Evolutionary conservation across 768 basidiomycete species (phyloP).

Genomic region (Vararia minispora): DNA sequence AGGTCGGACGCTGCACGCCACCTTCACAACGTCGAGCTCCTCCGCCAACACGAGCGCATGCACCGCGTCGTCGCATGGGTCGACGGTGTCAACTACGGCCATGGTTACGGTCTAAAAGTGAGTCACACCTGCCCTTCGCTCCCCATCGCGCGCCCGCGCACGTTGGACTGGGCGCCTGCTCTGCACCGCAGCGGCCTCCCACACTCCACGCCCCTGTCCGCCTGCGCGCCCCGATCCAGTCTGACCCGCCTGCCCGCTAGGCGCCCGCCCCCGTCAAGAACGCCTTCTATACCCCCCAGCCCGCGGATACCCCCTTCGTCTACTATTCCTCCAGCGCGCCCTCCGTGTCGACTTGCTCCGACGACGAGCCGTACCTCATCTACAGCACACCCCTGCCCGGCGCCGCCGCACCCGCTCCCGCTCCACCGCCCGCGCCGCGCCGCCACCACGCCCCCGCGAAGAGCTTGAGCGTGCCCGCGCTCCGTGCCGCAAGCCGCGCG

Average conservation of each 20-base stretch:
- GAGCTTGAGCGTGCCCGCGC: constrained; percentile 10
- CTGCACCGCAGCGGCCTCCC: not conserved
- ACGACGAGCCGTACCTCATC: constrained; percentile 13
- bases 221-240: not conserved
- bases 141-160: not conserved
- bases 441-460: constrained; percentile 12
- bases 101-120: too few species aligned
- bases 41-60: constrained; percentile 13
- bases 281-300: constrained; percentile 1
- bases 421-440: constrained; percentile 7
- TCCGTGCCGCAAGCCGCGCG: too few species aligned
- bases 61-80: constrained; percentile 15
- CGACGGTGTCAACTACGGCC: constrained; percentile 8
- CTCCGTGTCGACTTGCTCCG: too few species aligned
- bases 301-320: constrained; percentile 7
- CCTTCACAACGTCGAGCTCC: constrained; percentile 10
- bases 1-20: constrained; percentile 10
- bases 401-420: constrained; percentile 7
- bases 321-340: constrained; percentile 9
- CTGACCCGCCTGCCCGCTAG: not conserved
- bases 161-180: too few species aligned
- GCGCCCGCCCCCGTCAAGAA: not conserved
- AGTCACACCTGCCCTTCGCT: constrained; percentile 1
- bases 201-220: not conserved
- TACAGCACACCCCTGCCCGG: constrained; percentile 13